These are phyloP conservation scores for Dryas octopetala DNA, from an alignment of 306 rosid species.

Conservation along the genomic window DNA sequence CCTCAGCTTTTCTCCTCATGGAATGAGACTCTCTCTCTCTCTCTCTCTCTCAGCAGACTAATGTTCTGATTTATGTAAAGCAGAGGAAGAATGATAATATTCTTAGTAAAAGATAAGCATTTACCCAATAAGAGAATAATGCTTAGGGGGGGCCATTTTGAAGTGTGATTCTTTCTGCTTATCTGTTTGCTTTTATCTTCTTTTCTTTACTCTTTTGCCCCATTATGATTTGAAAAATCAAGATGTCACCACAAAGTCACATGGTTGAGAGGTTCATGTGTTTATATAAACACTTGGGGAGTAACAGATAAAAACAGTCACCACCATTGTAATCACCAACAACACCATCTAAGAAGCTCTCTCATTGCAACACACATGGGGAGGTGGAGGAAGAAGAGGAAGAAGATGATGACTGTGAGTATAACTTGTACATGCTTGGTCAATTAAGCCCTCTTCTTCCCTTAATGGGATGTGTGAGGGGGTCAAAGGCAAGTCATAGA, in stretches of 20 bases:
- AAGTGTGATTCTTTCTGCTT: slow-evolving; percentile 29
- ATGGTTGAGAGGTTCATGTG: slow-evolving; percentile 23
- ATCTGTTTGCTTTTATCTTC: slow-evolving; percentile 44
- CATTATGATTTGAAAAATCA: slow-evolving; percentile 17
- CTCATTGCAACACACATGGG: neutral
- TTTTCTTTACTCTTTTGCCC: slow-evolving; percentile 10
- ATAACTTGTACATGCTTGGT: slow-evolving; percentile 10
- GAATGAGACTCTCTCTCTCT: slow-evolving; percentile 13
- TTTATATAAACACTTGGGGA: neutral
- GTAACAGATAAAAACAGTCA: neutral
- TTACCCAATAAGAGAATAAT: slow-evolving; percentile 34
- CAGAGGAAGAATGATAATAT: slow-evolving; percentile 32
- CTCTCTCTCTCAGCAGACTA: slow-evolving; percentile 18
- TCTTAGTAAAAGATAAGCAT: slow-evolving; percentile 34
- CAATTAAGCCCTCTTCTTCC: slow-evolving; percentile 31
- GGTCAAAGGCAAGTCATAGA: slow-evolving; percentile 63
- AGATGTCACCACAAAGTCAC: slow-evolving; percentile 11
- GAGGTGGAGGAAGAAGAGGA: slow-evolving; percentile 56
- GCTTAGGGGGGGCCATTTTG: slow-evolving; percentile 33
- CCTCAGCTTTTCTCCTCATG: slow-evolving; percentile 13
- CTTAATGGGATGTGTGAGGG: slow-evolving; percentile 37
- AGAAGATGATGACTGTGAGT: slow-evolving; percentile 31
- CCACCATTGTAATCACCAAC: neutral
- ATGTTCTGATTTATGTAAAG: slow-evolving; percentile 29
- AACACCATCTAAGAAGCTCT: neutral